These are phyloP conservation scores for Neurospora sp. DNA, from an alignment of 2,329 filamentous ascomycete genomes.

Conservation along the genomic window DNA sequence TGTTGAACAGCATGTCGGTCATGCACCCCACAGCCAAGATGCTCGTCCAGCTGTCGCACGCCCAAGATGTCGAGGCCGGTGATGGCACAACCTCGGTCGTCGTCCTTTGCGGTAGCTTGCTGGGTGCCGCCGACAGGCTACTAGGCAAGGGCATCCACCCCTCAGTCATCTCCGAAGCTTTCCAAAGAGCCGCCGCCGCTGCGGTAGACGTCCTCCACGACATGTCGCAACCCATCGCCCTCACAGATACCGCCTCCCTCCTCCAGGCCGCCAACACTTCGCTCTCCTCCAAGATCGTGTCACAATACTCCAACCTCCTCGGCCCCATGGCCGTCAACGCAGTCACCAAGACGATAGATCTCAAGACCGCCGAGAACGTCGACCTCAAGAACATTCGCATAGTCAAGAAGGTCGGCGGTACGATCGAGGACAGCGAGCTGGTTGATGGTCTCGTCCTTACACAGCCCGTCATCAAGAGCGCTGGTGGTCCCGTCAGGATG, in stretches of 20 bases:
- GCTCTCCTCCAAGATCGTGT: slow-evolving; percentile 96
- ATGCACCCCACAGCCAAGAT: slow-evolving; percentile 99
- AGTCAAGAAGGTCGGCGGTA: slow-evolving; percentile 94
- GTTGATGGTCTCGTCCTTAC: slow-evolving; percentile 89
- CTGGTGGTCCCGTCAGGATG: slow-evolving; percentile 81
- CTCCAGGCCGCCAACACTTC: slow-evolving; percentile 96
- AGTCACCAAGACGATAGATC: slow-evolving; percentile 89
- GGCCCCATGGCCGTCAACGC: slow-evolving; percentile 98
- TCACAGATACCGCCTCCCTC: slow-evolving; percentile 79
- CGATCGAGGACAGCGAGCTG: slow-evolving; percentile 97
- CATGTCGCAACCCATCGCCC: slow-evolving; percentile 89
- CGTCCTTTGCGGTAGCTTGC: slow-evolving; percentile 89
- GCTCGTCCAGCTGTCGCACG: slow-evolving; percentile 93
- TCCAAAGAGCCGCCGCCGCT: slow-evolving; percentile 85
- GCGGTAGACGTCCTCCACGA: slow-evolving; percentile 85
- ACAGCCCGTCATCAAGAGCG: slow-evolving; percentile 88
- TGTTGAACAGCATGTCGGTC: slow-evolving; percentile 97
- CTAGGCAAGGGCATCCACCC: slow-evolving; percentile 92
- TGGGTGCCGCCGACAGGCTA: slow-evolving; percentile 87
- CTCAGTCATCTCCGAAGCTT: slow-evolving; percentile 93
- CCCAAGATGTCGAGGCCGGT: slow-evolving; percentile 96
- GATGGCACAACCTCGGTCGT: slow-evolving; percentile 98
- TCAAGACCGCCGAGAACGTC: slow-evolving; percentile 92
- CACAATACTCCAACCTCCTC: slow-evolving; percentile 87
- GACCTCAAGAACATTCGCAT: slow-evolving; percentile 95